Evolutionary conservation across 2,329 filamentous ascomycete species (phyloP), one percentile per base, ranked within the genome.

Genomic region (Trichophyton rubrum): DNA sequence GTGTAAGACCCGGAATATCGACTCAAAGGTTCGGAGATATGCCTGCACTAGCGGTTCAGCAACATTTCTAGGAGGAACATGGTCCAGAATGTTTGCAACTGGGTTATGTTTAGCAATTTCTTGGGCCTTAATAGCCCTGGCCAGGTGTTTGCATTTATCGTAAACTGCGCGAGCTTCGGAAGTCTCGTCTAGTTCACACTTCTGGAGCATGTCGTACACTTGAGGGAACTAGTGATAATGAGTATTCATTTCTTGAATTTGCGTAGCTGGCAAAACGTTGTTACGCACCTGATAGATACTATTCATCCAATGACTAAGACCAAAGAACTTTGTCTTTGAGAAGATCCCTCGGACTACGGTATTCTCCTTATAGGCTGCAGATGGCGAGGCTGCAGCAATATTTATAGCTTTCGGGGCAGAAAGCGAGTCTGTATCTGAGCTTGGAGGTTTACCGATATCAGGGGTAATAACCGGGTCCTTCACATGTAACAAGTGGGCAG

Each of bases 1-100:
- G 66, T 86, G 80, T 9, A 86, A 61, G 20, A 86, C 75, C 1
- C 84, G 78, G 63, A 82, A 77, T 15, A 81, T 77, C 0, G 79
- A 78, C 65, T 85, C 82, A 64, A 82, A 77, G 0, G 79, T 79
- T 56, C 80, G 73, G 17, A 86, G 70, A 70, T 85, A 85, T 33
- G 73, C 69, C 7, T 79, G 73, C 15, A 84, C 71, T 1, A 85
- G 74, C 58, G 75, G 69, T 61, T 84, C 80, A 0, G 79, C 77
- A 0, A 82, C 62, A 24, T 64, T 59, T 40, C 66, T 68, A 15
- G 69, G 33, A 38, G 84, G 82, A 0, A 86, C 66, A 53, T 73
- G 67, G 43, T 71, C 69, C 20, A 69, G 64, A 0, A 74, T 56
- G 38, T 47, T 43, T 7, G 57, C n/a, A 9, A 5, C 5, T n/a